A percentile compares a stretch with the other conserved stretches of the same genome.
These are phyloP conservation scores for Lichtheimia hyalospora DNA, from an alignment of 371 early-diverging fungal genomes.

Conservation along the genomic window DNA sequence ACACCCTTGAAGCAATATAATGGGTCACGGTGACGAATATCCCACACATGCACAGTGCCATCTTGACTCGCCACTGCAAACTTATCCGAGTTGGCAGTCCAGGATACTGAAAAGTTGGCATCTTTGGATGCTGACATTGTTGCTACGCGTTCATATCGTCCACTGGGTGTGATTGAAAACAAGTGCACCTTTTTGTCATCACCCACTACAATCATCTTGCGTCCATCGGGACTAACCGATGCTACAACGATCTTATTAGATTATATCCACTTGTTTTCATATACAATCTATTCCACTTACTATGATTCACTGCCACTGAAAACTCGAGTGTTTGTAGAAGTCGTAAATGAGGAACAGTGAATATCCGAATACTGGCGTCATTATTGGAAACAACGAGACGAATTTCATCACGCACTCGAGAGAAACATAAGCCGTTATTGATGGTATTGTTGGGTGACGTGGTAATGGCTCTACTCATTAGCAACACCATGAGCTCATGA, in stretches of 20 bases:
- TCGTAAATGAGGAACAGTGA: slow-evolving; percentile 71
- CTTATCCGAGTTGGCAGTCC: slow-evolving; percentile 70
- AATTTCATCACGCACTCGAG: slow-evolving; percentile 59
- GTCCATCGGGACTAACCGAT: slow-evolving; percentile 80
- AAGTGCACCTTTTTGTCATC: slow-evolving; percentile 83
- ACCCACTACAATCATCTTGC: slow-evolving; percentile 79
- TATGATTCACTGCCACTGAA: slow-evolving; percentile 83
- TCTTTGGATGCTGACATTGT: slow-evolving; percentile 65
- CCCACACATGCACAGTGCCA: slow-evolving; percentile 81
- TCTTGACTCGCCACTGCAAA: slow-evolving; percentile 87
- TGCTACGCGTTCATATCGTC: slow-evolving; percentile 61
- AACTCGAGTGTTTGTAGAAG: slow-evolving; percentile 71
- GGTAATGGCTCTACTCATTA: slow-evolving; percentile 57
- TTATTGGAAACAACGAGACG: slow-evolving; percentile 90
- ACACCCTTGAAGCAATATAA: slow-evolving; percentile 47
- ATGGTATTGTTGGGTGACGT: slow-evolving; percentile 84
- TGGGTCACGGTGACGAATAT: slow-evolving; percentile 33
- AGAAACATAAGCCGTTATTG: slow-evolving; percentile 88
- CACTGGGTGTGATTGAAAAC: slow-evolving; percentile 63
- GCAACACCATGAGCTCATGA: too few relatives aligned
- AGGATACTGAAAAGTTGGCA: slow-evolving; percentile 56
- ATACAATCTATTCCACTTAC: slow-evolving; percentile 28
- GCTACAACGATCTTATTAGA: slow-evolving; percentile 28
- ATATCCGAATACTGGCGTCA: slow-evolving; percentile 90
- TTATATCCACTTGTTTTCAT: neutral